Percentiles rank a stretch among this genome's conserved stretches.
Evolutionary conservation across 208 protist genomes (phyloP).

Genomic region (Trypanosoma brucei): DNA sequence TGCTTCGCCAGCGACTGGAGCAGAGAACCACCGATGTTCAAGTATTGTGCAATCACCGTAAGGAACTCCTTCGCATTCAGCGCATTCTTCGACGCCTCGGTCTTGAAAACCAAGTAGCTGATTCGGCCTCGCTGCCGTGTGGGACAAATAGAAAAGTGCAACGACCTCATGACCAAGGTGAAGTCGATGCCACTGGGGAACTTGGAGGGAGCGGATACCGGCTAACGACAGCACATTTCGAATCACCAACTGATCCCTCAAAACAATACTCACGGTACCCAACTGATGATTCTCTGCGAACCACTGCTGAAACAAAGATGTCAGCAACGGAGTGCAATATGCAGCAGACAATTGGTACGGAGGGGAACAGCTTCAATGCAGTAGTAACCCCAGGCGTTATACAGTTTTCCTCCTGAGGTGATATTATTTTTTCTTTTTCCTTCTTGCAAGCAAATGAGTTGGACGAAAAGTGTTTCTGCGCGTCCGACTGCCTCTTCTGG

Average conservation of each 20-base stretch:
- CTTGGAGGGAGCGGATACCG: not conserved
- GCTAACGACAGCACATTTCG: not conserved
- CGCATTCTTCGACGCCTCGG: constrained; percentile 62
- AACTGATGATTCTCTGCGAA: constrained; percentile 1
- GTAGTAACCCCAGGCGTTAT: constrained; percentile 12
- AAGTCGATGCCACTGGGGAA: not conserved
- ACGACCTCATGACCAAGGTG: constrained; percentile 2
- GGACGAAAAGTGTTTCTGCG: too few species aligned
- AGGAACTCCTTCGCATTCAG: constrained; percentile 75
- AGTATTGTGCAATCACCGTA: constrained; percentile 59
- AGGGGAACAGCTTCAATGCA: not conserved
- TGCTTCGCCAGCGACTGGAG: constrained; percentile 42
- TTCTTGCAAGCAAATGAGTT: too few species aligned
- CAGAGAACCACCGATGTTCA: constrained; percentile 53
- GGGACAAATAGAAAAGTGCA: not conserved
- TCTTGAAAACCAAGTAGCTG: constrained; percentile 37
- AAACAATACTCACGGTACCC: not conserved
- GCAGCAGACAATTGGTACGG: not conserved
- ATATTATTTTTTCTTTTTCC: not conserved
- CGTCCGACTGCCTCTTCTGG: too few species aligned
- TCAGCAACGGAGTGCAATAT: not conserved
- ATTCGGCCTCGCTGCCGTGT: not conserved
- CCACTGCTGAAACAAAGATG: not conserved
- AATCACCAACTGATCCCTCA: not conserved
- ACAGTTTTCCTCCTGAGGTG: constrained; percentile 13